Evolutionary conservation across 2,329 filamentous ascomycete genomes (phyloP), one percentile per base, ranked within the genome.

Genomic region (Cercospora sp.): DNA sequence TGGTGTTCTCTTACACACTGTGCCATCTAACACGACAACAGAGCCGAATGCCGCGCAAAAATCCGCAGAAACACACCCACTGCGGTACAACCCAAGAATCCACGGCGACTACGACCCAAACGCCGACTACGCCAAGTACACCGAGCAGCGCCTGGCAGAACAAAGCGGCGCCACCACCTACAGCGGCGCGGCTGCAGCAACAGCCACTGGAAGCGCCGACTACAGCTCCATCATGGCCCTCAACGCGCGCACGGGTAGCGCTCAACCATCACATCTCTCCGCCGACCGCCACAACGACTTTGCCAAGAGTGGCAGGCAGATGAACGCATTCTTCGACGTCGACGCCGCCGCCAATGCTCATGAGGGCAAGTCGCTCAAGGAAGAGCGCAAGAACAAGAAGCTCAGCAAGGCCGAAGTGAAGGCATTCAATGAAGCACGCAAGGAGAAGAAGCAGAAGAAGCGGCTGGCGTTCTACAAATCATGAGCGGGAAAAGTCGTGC

Each of bases 31-130:
- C 26, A 18, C 45, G 9, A 18, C 2, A 43, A 16, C 34, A 65
- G 62, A 37, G n/a, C 53, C 53, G 2, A 32, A 37, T 26, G 53
- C 62, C 7, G 53, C 51, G 37, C 62, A 59, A 26, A 58, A n/a
- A 13, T 21, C 53, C 10, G 62, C 37, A 21, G 62, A 64, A 28
- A 34, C 62, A 40, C 51, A 65, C 13, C 62, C 62, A 28, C 37
- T 64, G 67, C 93, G 94, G 69, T 99, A 99, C 82, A 97, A 98
- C 78, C 95, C 95, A 1, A 91, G 93, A 26, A 94, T 99, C 57
- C 95, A 99, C 79, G 95, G 95, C 74, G 91, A 94, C 82, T 99
- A 97, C 83, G 95, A 99, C 76, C 93, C 94, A 3, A 95, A 90
- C 69, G 94, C 95, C n/a, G 91, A 93, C 83, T 99, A 99, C 79